Percentiles rank a stretch among this genome's conserved stretches.
Conservation (phyloP, 176 grass and related monocot species). For the Pontederia paniculata region DNA sequence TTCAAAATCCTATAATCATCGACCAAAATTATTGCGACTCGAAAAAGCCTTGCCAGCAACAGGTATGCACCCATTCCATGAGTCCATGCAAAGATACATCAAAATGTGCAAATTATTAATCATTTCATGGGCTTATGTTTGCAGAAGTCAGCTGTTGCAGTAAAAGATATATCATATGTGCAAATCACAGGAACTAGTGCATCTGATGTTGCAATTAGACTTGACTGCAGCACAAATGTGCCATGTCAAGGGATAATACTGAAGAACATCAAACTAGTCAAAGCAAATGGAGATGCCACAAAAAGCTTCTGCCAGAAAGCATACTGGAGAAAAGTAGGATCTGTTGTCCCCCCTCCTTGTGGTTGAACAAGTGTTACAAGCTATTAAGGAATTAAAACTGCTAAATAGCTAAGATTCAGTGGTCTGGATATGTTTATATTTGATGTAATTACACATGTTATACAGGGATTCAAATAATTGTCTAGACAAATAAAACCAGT, state of each 20-base stretch:
- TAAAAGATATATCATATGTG: neutral
- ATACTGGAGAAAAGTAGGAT: neutral
- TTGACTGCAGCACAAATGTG: too few relatives aligned
- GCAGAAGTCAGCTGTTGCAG: neutral
- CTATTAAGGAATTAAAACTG: too few relatives aligned
- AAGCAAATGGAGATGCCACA: neutral
- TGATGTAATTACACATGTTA: too few relatives aligned
- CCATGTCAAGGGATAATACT: neutral
- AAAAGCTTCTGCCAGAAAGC: neutral
- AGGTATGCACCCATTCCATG: constrained; percentile 15
- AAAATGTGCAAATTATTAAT: too few relatives aligned
- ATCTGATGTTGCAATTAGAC: neutral
- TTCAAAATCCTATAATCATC: constrained; percentile 47
- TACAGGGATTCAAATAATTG: too few relatives aligned
- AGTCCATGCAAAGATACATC: neutral
- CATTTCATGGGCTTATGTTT: neutral
- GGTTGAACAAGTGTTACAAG: too few relatives aligned
- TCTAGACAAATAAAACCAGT: too few relatives aligned
- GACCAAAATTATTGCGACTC: constrained; percentile 46
- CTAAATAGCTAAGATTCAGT: too few relatives aligned
- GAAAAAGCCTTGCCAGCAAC: constrained; percentile 7
- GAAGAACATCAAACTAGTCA: neutral
- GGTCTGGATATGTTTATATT: too few relatives aligned
- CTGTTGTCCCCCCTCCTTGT: neutral
- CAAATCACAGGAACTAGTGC: neutral